Conservation (phyloP, 2,329 filamentous ascomycete species). For the Ophiostoma himal-ulmi region DNA sequence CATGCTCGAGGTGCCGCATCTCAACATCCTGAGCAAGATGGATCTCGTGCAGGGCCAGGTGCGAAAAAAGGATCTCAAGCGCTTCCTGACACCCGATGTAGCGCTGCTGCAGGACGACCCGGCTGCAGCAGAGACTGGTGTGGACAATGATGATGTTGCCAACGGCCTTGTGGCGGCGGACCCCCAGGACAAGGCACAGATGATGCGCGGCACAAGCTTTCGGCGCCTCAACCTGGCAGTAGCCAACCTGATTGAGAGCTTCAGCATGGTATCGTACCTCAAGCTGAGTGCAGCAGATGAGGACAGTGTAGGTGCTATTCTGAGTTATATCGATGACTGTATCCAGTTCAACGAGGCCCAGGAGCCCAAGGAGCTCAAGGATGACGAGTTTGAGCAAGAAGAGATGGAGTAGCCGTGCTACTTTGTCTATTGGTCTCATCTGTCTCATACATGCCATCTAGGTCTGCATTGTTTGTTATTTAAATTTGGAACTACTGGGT, state of each 20-base stretch:
- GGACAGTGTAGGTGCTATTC: conserved; percentile 75
- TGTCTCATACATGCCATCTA: conserved; percentile 24
- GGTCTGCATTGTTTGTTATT: neutral
- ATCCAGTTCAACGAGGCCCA: conserved; percentile 92
- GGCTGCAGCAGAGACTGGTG: conserved; percentile 36
- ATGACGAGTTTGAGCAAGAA: conserved; percentile 51
- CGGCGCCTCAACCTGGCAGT: conserved; percentile 80
- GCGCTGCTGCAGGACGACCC: conserved; percentile 76
- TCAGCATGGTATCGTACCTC: conserved; percentile 95
- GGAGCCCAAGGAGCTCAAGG: conserved; percentile 76
- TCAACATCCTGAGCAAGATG: conserved; percentile 97
- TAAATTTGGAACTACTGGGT: neutral
- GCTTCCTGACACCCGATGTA: conserved; percentile 82
- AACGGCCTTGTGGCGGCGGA: conserved; percentile 37
- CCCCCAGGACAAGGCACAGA: conserved; percentile 57
- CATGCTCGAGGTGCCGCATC: conserved; percentile 93
- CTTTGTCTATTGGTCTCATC: neutral
- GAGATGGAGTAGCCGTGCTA: conserved; percentile 14
- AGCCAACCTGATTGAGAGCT: conserved; percentile 87
- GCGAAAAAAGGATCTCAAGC: conserved; percentile 78
- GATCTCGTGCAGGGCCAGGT: conserved; percentile 89
- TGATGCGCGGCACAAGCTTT: conserved; percentile 80
- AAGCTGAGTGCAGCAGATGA: conserved; percentile 86
- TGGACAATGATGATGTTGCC: conserved; percentile 23
- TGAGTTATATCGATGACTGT: conserved; percentile 91